Evolutionary conservation across 2,329 filamentous ascomycete species (phyloP), one percentile per base, ranked within the genome.

Genomic region (Clarireedia sp.): DNA sequence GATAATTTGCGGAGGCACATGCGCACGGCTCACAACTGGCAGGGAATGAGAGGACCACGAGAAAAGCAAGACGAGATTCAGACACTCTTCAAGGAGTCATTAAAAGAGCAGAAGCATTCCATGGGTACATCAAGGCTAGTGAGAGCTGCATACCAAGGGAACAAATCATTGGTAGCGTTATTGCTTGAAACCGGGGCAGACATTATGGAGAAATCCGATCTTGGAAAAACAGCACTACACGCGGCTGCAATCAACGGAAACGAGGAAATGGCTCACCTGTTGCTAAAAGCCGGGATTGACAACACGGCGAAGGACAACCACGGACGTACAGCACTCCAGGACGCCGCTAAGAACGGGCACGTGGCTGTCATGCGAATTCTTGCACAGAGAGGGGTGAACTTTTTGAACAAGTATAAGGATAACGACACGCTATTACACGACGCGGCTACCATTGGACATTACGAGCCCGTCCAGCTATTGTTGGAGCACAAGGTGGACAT

Each of bases 1-100:
- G 59, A 61, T 50, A 61, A 61, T 58, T 50, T 61, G 33, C 54
- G 54, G 49, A 61, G 29, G 47, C 59, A 61, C 45, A 56, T 61
- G 46, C 55, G 43, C 36, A 54, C 48, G 6, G 38, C 43, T 19
- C 59, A 61, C 51, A 47, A 49, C 23, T 4, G n/a, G 41, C 33
- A 54, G 14, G 53, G 48, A 19, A 19, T 23, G 8, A 50, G 49
- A 40, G 43, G 48, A 44, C 36, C 56, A 54, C 46, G 47, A 19
- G 23, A 54, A 41, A 48, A 19, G 29, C 7, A 41, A 37, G 36
- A 14, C 43, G 47, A 48, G 21, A 19, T 55, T 57, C 51, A 48
- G 17, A 33, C 29, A 26, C 46, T 55, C 47, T 59, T 58, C 44
- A 23, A 56, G 29, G 47, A 60, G 40, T 48, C 44, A 21, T 14